These are phyloP conservation scores for Anisodus acutangulus DNA, from an alignment of 257 asterid genomes.

Conservation along the genomic window DNA sequence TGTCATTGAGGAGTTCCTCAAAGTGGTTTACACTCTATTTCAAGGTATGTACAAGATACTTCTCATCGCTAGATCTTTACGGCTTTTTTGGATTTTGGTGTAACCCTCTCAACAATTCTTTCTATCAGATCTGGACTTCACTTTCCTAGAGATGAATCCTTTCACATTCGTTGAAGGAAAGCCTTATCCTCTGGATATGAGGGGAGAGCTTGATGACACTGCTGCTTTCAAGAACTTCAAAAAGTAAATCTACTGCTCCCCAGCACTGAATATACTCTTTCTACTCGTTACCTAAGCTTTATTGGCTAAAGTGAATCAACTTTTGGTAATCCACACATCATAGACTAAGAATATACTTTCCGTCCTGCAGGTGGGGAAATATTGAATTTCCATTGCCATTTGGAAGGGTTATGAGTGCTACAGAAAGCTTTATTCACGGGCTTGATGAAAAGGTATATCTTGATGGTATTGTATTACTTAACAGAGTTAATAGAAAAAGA, in stretches of 20 bases:
- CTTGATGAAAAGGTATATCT: constrained; percentile 84
- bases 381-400: constrained; percentile 93
- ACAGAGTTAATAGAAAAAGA: not conserved
- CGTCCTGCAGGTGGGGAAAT: constrained; percentile 76
- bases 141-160: constrained; percentile 97
- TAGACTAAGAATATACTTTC: not conserved
- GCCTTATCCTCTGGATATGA: constrained; percentile 95
- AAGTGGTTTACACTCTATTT: constrained; percentile 61
- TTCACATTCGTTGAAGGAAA: constrained; percentile 86
- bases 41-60: constrained; percentile 47
- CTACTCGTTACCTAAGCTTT: not conserved
- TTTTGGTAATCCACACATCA: not conserved
- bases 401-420: constrained; percentile 88
- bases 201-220: constrained; percentile 98
- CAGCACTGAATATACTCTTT: constrained; percentile 20
- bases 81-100: constrained; percentile 30
- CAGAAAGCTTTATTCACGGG: constrained; percentile 81
- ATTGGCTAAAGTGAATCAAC: not conserved
- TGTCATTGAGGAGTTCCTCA: constrained; percentile 84
- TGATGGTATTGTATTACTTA: not conserved
- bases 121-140: constrained; percentile 82
- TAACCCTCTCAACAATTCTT: constrained; percentile 25
- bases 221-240: constrained; percentile 98
- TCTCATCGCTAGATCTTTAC: not conserved
- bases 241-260: constrained; percentile 51